These are phyloP conservation scores for Saturnispora sanitii DNA, from an alignment of 805 yeast genomes.

Conservation along the genomic window DNA sequence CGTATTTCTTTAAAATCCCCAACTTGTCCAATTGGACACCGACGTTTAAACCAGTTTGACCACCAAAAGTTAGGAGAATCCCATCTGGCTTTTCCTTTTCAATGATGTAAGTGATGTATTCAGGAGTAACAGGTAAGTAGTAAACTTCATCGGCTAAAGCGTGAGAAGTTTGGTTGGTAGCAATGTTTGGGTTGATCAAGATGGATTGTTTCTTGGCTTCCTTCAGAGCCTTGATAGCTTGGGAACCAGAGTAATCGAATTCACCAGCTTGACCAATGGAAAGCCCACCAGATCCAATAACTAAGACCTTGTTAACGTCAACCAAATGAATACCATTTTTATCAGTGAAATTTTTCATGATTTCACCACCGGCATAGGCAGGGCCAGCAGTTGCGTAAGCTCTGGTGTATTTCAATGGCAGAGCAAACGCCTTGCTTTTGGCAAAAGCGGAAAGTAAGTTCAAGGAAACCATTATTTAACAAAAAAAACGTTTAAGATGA, in stretches of 20 bases:
- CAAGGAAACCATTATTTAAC: constrained; percentile 3
- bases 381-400: constrained; percentile 14
- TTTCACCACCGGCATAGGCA: constrained; percentile 53
- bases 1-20: constrained; percentile 88
- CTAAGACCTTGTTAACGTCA: constrained; percentile 77
- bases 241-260: constrained; percentile 97
- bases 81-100: constrained; percentile 95
- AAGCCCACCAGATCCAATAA: constrained; percentile 96
- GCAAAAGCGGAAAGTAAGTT: constrained; percentile 9
- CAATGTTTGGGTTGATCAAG: constrained; percentile 94
- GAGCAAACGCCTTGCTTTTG: constrained; percentile 1
- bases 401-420: not conserved
- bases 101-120: constrained; percentile 91
- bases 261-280: constrained; percentile 99
- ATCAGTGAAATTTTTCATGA: constrained; percentile 45
- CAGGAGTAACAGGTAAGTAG: constrained; percentile 95
- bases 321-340: constrained; percentile 60
- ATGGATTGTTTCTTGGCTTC: constrained; percentile 97
- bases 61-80: constrained; percentile 95
- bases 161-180: constrained; percentile 95
- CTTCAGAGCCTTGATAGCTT: constrained; percentile 95
- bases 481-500: not conserved
- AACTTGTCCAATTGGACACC: constrained; percentile 79
- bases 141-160: constrained; percentile 97
- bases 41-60: constrained; percentile 94